Evolutionary conservation across 1,139 yeast genomes (phyloP), one percentile per base, ranked within the genome.

Genomic region (Geotrichum histeridarum): DNA sequence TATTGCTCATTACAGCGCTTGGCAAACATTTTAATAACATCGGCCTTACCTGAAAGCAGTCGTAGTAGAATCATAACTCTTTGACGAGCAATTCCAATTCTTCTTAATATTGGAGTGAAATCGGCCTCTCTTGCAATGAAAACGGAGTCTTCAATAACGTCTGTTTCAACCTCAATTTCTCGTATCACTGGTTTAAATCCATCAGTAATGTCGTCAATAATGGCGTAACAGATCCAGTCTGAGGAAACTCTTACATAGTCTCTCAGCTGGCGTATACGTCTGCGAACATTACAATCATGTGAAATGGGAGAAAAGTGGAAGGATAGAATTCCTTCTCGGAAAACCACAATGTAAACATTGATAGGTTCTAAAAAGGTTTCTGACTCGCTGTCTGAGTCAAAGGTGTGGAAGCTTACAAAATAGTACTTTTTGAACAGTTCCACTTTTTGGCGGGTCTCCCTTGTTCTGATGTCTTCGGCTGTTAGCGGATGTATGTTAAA

Each of bases 21-120:
- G 41, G 97, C 95, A 76, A 93, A 90, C 95, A 91, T 93, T 66
- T 88, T 87, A 64, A 93, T 89, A 56, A 93, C 99, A 70, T 94
- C 99, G 0, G 99, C 98, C 69, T 93, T 93, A 59, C 96, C 96
- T 31, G 95, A 84, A 53, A 93, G 76, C 59, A 93, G 75, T 64
- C 99, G 78, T 87, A 93, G 84, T 67, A 91, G 75, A 0, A 95
- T 86, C 96, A 91, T 91, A 42, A 90, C 95, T 66, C 85, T 87
- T 59, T 93, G 77, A 68, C 98, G 80, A 12, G 95, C 82, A 65
- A 88, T 94, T 55, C 97, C 97, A 61, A 91, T 88, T 60, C 86
- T 78, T 60, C 82, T 80, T 64, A 91, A 75, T 89, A 89, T 86
- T 53, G 56, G 57, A 36, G 63, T 62, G 63, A 86, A 84, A 65